Evolutionary conservation across 352 stramenopile species (phyloP).

Genomic region (Pythium coloratum): DNA sequence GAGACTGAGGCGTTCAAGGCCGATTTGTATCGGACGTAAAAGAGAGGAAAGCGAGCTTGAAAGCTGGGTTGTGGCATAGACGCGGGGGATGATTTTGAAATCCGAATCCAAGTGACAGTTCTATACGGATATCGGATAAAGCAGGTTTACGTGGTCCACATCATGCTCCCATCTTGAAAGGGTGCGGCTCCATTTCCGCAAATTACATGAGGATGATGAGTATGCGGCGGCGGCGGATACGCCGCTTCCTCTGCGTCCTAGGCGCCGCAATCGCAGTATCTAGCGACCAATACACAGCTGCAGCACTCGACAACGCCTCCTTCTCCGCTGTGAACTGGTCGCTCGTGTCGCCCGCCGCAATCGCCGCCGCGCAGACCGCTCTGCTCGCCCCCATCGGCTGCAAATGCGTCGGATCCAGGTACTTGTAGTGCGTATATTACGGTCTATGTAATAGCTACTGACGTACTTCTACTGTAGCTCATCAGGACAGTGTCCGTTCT

Average conservation of each 20-base stretch:
- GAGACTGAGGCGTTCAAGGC: not conserved
- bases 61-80: constrained; percentile 19
- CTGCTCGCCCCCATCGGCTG: constrained; percentile 40
- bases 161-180: not conserved
- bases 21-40: constrained; percentile 5
- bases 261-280: not conserved
- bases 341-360: constrained; percentile 33
- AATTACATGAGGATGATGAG: not conserved
- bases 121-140: constrained; percentile 12
- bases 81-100: constrained; percentile 22
- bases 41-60: not conserved
- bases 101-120: constrained; percentile 16
- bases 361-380: constrained; percentile 27
- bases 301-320: not conserved
- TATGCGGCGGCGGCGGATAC: not conserved
- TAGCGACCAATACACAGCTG: not conserved
- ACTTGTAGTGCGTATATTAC: not conserved
- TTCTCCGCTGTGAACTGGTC: constrained; percentile 53
- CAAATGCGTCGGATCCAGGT: constrained; percentile 35
- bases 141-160: constrained; percentile 4
- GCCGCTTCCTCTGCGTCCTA: not conserved
- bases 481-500: constrained; percentile 32
- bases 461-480: constrained; percentile 14
- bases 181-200: not conserved
- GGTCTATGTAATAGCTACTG: not conserved